phyloP scores from a whole-genome alignment of 345 rosid species.

The Cardiospermum halicacabum region DNA sequence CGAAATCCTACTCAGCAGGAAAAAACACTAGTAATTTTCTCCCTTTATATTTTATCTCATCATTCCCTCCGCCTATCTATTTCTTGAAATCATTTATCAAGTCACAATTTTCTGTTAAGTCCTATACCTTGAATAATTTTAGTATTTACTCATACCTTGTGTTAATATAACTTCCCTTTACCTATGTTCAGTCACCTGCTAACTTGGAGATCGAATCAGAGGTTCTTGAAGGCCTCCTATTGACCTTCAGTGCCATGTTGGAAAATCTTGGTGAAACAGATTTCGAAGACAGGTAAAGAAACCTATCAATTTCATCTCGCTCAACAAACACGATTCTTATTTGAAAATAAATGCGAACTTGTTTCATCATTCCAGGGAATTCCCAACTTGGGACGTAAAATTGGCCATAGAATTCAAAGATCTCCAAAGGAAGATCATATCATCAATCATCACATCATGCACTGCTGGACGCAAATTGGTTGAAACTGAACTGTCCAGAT shows the following conservation, averaged over 20 bases:
- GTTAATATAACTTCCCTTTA: neutral
- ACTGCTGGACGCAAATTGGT: conserved; percentile 50
- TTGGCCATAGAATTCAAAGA: conserved; percentile 52
- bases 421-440: conserved; percentile 54
- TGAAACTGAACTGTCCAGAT: conserved; percentile 39
- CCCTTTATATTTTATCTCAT: conserved; percentile 7
- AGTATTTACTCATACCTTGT: neutral
- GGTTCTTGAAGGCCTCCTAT: conserved; percentile 52
- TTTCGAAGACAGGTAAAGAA: conserved; percentile 38
- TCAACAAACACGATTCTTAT: neutral
- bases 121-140: neutral
- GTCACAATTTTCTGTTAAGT: neutral
- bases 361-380: conserved; percentile 39
- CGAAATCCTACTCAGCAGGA: conserved; percentile 14
- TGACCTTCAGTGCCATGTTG: conserved; percentile 59
- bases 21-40: conserved; percentile 36
- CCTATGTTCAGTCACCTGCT: conserved; percentile 35
- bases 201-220: conserved; percentile 56
- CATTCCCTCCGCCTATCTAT: neutral
- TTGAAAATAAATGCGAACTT: neutral
- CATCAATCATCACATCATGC: conserved; percentile 72
- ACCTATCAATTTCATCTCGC: neutral
- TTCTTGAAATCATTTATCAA: neutral
- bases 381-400: conserved; percentile 55
- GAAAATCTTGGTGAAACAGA: conserved; percentile 54